Conservation (phyloP, 179 eudicot species). For the Camellia oleifera region DNA sequence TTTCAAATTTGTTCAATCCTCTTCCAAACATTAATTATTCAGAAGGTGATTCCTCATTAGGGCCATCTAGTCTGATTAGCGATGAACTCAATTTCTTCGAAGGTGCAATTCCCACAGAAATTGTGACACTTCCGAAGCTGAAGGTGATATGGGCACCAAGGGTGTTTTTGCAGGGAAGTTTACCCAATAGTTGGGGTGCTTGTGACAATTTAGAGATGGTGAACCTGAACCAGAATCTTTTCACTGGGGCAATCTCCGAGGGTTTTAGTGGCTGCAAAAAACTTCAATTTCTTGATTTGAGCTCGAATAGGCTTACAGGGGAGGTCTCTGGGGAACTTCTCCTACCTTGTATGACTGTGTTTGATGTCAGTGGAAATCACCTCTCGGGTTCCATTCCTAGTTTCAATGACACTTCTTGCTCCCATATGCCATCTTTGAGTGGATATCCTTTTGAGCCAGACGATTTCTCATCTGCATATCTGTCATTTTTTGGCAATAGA, state of each 20-base stretch:
- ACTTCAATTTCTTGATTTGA: conserved; percentile 51
- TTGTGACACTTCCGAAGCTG: conserved; percentile 58
- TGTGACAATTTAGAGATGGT: conserved; percentile 55
- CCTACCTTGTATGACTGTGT: conserved; percentile 49
- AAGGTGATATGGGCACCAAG: conserved; percentile 76
- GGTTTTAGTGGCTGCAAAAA: conserved; percentile 51
- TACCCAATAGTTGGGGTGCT: conserved; percentile 51
- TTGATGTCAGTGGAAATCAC: conserved; percentile 46
- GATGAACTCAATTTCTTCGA: conserved; percentile 56
- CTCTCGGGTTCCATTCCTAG: conserved; percentile 44
- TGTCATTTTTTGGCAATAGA: conserved; percentile 26
- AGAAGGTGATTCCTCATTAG: conserved; percentile 15
- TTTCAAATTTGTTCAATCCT: conserved; percentile 52
- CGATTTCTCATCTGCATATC: conserved; percentile 31
- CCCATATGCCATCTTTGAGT: conserved; percentile 12
- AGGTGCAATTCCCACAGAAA: conserved; percentile 53
- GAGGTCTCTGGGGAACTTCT: conserved; percentile 34
- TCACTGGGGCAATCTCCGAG: conserved; percentile 34
- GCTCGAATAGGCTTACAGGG: conserved; percentile 47
- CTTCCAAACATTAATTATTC: conserved; percentile 23
- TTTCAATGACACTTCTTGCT: conserved; percentile 26
- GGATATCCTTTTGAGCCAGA: conserved; percentile 16
- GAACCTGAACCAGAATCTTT: conserved; percentile 53
- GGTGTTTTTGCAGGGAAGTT: conserved; percentile 45
- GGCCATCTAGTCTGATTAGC: conserved; percentile 16